Percentiles rank a stretch among this genome's conserved stretches.
These are phyloP conservation scores for Medicago ruthenica DNA, from an alignment of 306 rosid species.

Conservation along the genomic window DNA sequence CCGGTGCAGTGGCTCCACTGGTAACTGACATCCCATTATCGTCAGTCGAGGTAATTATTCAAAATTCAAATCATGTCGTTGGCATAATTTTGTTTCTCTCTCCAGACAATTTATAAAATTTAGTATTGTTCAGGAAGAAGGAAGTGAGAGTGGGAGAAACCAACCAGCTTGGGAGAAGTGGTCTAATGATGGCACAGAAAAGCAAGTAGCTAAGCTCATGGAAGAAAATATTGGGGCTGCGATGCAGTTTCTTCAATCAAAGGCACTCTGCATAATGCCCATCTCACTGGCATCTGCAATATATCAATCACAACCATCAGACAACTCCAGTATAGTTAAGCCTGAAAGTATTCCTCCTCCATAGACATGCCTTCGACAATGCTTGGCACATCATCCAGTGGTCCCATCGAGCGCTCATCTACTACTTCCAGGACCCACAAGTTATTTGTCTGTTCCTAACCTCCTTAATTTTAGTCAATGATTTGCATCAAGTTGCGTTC, in stretches of 20 bases:
- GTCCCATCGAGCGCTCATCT: conserved; percentile 44
- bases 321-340: conserved; percentile 73
- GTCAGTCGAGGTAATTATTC: conserved; percentile 78
- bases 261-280: conserved; percentile 97
- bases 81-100: neutral
- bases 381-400: conserved; percentile 22
- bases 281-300: conserved; percentile 91
- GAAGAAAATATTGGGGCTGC: conserved; percentile 96
- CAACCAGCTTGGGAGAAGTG: conserved; percentile 96
- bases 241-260: conserved; percentile 94
- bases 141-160: conserved; percentile 81
- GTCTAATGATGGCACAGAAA: conserved; percentile 91
- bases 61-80: neutral
- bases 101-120: conserved; percentile 17
- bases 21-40: conserved; percentile 92
- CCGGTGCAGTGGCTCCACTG: conserved; percentile 97
- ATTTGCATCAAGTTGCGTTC: conserved; percentile 71
- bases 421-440: conserved; percentile 55
- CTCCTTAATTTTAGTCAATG: conserved; percentile 54
- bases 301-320: conserved; percentile 86
- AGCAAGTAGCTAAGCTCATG: conserved; percentile 91
- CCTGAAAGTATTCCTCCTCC: conserved; percentile 84
- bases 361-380: conserved; percentile 46
- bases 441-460: conserved; percentile 53
- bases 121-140: conserved; percentile 69